Evolutionary conservation across 352 stramenopile genomes (phyloP), one percentile per base, ranked within the genome.

Genomic region (Phytopythium vexans): DNA sequence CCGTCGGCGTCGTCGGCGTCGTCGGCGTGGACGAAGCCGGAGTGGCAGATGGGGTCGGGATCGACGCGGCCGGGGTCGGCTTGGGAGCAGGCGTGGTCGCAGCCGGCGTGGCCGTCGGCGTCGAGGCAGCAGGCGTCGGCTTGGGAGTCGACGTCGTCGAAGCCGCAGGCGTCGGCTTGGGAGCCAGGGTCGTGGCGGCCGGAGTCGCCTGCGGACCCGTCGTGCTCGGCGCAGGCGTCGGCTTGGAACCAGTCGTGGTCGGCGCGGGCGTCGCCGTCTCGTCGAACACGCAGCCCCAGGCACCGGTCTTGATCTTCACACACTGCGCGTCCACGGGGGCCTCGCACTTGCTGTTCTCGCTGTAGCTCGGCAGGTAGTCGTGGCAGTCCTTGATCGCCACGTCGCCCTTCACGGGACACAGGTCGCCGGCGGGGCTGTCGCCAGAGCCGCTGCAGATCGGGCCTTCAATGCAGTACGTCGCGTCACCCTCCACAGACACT

Each of bases 381-480:
- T 77, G 62, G 43, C 82, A 92, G 55, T 86, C 68, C 37, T 76
- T 64, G 15, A 77, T 64, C 0, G 82, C 75, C 16, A 84, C 63
- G 34, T 77, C 70, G 15, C 82, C 82, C 61, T 84, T 72, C 61
- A 73, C 64, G 4, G 82, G 82, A 35, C 82, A 92, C 34, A 68
- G 48, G 16, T 36, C 56, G 3, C 82, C 82, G 9, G 67, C 58
- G 3, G 77, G 73, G 27, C 45, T 54, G 11, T 64, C 53, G 34
- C 74, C 76, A 8, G 63, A 58, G 41, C 82, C 82, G 34, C 68
- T 82, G 58, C 82, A 92, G 42, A 90, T 74, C 2, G 75, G 63
- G 27, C 77, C 82, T 8, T 60, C 45, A 42, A 89, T 82, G 62
- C 79, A 89, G 62, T 88, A 90, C 14, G 82, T 90, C 31, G 79